These are phyloP conservation scores for Boletus sp. DNA, from an alignment of 768 basidiomycete genomes.

Conservation along the genomic window DNA sequence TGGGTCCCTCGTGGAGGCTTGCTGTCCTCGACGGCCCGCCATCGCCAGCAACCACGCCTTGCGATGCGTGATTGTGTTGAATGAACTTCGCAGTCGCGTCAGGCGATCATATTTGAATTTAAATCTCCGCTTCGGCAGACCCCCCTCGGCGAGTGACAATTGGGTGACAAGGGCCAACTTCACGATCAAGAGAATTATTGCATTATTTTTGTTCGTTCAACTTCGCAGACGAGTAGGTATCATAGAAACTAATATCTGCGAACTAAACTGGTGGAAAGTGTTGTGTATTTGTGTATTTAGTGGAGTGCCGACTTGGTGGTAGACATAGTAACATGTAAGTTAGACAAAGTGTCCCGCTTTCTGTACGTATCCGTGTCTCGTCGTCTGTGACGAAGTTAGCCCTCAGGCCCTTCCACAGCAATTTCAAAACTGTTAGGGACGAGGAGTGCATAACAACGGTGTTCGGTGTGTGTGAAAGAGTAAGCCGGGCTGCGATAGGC, in stretches of 20 bases:
- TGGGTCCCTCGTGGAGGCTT: background rate
- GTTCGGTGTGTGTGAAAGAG: no score
- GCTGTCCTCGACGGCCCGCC: background rate
- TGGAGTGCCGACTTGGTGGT: background rate
- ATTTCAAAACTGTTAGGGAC: no score
- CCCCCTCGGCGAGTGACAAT: background rate
- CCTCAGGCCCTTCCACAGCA: no score
- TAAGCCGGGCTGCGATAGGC: background rate
- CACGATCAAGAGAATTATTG: background rate
- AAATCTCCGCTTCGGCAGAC: background rate
- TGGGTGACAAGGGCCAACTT: background rate
- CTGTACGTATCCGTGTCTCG: no score
- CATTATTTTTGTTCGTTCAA: background rate
- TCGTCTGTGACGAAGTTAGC: no score
- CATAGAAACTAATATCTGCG: background rate
- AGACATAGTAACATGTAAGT: no score
- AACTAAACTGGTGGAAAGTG: background rate
- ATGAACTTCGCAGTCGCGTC: background rate
- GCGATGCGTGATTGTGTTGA: background rate
- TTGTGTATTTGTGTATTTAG: background rate
- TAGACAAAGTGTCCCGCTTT: no score
- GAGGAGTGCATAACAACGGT: no score
- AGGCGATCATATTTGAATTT: background rate
- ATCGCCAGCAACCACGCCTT: background rate
- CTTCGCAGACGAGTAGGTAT: background rate